Base-by-base conservation (phyloP, 1,284 basidiomycete species). In the Cutaneotrichosporon dermatis region DNA sequence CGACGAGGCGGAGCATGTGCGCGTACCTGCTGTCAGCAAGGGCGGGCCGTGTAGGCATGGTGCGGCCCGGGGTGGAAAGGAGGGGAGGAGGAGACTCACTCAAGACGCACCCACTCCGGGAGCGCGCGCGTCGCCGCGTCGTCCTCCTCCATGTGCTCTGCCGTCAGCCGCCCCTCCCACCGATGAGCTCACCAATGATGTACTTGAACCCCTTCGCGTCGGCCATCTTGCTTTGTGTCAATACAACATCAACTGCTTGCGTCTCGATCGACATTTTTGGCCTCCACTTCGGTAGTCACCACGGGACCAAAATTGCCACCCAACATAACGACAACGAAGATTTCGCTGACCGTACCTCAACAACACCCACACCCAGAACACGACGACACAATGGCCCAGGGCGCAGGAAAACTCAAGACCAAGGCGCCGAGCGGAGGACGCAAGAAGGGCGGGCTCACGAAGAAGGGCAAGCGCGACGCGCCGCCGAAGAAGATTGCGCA, bases 91-190 rank as follows among this genome's bases (percentile, higher is more conserved):
- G 25, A 7, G 4, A 44, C 79, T 69, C 88, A 92, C 80, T 94
- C 91, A 44, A 93, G 83, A 67, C 88, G 69, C 43, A 95, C 92
- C 93, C 93, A 96, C 48, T 86, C 87, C 9, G 93, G 93, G 16
- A 83, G 73, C 6, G 79, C 71, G 65, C 83, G 85, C 2, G 85
- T 81, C 5, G 82, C 83, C 49, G 84, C 82, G 64, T 95, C 92
- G 73, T 95, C 92, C 59, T 92, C 88, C 73, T 97, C 93, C 92
- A 95, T 94, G 73, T 96, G 92, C 70, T 96, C 92, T 93, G 67
- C 10, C 33, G 58, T 56, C 15, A 59, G 44, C 50, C 11, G 0
- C 13, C 10, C 37, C 5, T 35, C 25, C 7, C 8, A 2, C 16
- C 12, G 11, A 52, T 40, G 8, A 40, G 39, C 73, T 46, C 39